Evolutionary conservation across 2,329 filamentous ascomycete genomes (phyloP).

Genomic region (Talaromyces sp.): DNA sequence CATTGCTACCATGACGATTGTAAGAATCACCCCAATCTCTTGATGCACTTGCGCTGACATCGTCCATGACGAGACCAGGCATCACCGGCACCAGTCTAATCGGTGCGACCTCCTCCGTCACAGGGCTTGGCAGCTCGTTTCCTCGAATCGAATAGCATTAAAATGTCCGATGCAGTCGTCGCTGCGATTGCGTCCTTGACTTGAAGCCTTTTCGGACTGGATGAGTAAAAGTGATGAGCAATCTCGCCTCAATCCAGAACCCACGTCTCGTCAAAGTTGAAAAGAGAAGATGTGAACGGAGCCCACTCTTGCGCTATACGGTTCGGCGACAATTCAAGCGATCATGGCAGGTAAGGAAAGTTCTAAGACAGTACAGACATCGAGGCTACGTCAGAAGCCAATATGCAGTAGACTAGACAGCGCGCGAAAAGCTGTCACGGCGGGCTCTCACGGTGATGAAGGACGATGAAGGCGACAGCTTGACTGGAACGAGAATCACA

Average conservation of each 20-base stretch:
- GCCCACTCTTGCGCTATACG: not conserved
- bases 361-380: not conserved
- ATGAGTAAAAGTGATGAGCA: not conserved
- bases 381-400: not conserved
- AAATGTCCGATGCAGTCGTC: slow-evolving; percentile 1
- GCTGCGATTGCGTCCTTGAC: not conserved
- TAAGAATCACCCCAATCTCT: slow-evolving; percentile 24
- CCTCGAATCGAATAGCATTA: slow-evolving; percentile 25
- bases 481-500: not conserved
- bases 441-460: not conserved
- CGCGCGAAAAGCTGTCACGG: not conserved
- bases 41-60: slow-evolving; percentile 30
- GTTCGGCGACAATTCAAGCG: slow-evolving; percentile 7
- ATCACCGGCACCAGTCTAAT: slow-evolving; percentile 29
- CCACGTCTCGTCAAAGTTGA: not conserved
- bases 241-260: not conserved
- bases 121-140: slow-evolving; percentile 19
- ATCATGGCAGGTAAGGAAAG: not conserved
- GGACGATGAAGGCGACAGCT: not conserved
- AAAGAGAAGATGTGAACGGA: no score
- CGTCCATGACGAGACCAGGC: slow-evolving; percentile 44
- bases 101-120: slow-evolving; percentile 17
- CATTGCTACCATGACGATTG: slow-evolving; percentile 28
- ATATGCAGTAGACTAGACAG: not conserved
- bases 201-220: not conserved